Evolutionary conservation across 129 eudicot genomes (phyloP), one percentile per base, ranked within the genome.

Genomic region (Helichrysum umbraculigerum): DNA sequence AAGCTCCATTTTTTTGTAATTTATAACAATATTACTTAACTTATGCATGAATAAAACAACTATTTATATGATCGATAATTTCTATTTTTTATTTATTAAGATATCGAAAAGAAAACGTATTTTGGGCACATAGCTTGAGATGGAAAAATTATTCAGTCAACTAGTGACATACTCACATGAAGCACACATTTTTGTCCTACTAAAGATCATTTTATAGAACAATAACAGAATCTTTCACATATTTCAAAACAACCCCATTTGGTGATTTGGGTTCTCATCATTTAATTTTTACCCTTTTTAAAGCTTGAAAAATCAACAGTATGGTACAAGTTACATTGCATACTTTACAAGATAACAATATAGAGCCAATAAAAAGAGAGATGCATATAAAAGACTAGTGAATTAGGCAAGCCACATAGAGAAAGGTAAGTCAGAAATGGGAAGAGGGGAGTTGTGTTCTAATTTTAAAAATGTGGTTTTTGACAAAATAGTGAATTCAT

Each of bases 371-470:
- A 42, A 59, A 71, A 71, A 32, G 41, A 75, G 71, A 76, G 4
- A 34, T 54, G 17, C 22, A 16, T 21, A 16, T 35, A 67, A 10
- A 68, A 37, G 19, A 51, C 47, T 35, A 79, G 19, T 14, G 6
- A 58, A 44, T 8, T 20, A 34, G 34, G 34, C 67, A 33, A 57
- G 22, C 52, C 25, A 76, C 21, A 77, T 9, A 67, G 14, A 74
- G 17, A 68, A 61, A 83, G 57, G 66, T 65, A 25, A 63, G 33
- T 68, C 12, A 80, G 33, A 75, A 66, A 90, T 78, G 88, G 87
- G 79, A 81, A 85, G 83, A 44, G 78, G 83, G 1, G 87, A 82
- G 70, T 47, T 81, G 0, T 90, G 87, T 80, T 83, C 83, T 56
- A 71, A 44, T 74, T 79, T 76, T 37, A 81, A 80, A 41, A 73